These are phyloP conservation scores for Saccharomyces uvarum DNA, from an alignment of 1,139 yeast species.

Conservation along the genomic window DNA sequence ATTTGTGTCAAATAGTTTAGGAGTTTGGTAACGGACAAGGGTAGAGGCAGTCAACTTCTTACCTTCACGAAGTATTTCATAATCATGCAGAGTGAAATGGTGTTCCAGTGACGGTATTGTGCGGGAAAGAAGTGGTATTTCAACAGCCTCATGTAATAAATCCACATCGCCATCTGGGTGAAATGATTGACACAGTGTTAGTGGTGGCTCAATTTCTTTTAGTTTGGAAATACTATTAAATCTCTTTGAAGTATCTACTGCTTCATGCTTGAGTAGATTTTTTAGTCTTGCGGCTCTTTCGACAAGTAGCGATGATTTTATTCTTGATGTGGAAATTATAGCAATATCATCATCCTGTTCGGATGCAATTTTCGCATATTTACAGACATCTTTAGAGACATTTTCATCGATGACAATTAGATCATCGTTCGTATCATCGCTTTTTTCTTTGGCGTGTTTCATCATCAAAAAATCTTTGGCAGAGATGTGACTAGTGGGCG, in stretches of 20 bases:
- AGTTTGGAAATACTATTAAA: slow-evolving; percentile 14
- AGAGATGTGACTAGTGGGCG: not conserved
- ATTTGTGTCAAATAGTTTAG: slow-evolving; percentile 1
- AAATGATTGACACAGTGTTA: slow-evolving; percentile 15
- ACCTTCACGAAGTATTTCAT: not conserved
- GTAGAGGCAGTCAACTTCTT: not conserved
- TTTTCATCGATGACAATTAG: not conserved
- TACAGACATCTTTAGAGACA: not conserved
- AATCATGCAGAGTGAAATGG: not conserved
- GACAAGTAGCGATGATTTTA: not conserved
- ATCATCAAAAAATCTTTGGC: not conserved
- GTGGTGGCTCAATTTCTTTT: slow-evolving; percentile 15
- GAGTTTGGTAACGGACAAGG: not conserved
- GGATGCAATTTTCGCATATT: not conserved
- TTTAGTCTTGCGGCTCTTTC: not conserved
- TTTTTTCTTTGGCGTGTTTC: not conserved
- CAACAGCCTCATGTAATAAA: not conserved
- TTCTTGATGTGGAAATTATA: not conserved
- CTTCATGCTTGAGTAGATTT: not conserved
- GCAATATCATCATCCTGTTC: not conserved
- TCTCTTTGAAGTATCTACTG: slow-evolving; percentile 7
- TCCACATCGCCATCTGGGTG: slow-evolving; percentile 7
- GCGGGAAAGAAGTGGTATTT: not conserved
- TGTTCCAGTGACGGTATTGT: not conserved
- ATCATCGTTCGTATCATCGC: not conserved